phyloP scores from a whole-genome alignment of 805 yeast species.

The Candida nanaspora region DNA sequence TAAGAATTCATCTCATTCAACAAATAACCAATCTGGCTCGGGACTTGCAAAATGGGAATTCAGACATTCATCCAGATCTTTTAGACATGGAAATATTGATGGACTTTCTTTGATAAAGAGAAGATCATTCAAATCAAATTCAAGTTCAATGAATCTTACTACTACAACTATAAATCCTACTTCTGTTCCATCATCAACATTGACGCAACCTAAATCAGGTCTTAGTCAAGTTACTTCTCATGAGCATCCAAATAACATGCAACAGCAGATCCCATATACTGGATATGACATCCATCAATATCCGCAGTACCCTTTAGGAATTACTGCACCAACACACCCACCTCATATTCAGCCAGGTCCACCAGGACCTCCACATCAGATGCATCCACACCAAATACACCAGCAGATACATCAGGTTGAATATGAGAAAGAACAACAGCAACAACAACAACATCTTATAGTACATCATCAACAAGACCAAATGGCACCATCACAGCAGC shows the following conservation, averaged over 20 bases:
- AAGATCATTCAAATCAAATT: conserved; percentile 38
- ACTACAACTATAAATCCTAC: neutral
- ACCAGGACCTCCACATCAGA: conserved; percentile 6
- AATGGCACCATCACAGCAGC: too few species aligned
- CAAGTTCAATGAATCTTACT: neutral
- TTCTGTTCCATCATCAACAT: neutral
- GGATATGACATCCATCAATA: conserved; percentile 3
- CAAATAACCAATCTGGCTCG: conserved; percentile 1
- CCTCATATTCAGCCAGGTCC: conserved; percentile 4
- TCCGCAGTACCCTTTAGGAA: conserved; percentile 1
- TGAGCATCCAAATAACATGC: conserved; percentile 9
- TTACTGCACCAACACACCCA: conserved; percentile 6
- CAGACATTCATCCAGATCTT: conserved; percentile 71
- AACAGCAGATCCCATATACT: conserved; percentile 3
- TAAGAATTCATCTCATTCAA: conserved; percentile 15
- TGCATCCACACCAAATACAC: neutral
- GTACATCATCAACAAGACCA: too few species aligned
- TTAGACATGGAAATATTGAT: conserved; percentile 75
- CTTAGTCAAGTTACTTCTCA: conserved; percentile 6
- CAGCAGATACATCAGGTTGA: conserved; percentile 1
- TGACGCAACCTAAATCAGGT: too few species aligned
- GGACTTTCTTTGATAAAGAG: conserved; percentile 71
- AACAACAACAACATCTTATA: conserved; percentile 7
- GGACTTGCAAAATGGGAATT: conserved; percentile 64
- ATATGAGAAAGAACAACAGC: conserved; percentile 3